Evolutionary conservation across 1,284 basidiomycete species (phyloP).

Genomic region (Trichosporon sp.): DNA sequence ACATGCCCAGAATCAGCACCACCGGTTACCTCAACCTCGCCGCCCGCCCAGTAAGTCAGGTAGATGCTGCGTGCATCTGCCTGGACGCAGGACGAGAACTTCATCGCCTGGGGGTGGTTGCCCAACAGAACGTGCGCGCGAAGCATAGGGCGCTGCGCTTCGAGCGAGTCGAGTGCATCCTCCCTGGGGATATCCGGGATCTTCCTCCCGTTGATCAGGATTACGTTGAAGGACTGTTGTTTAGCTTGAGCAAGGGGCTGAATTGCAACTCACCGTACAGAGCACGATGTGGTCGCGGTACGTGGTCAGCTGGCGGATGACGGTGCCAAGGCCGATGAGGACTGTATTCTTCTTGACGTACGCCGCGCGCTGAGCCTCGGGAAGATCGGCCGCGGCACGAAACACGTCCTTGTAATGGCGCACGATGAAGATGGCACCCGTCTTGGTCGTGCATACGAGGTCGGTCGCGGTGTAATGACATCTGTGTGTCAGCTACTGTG

Average conservation of each 20-base stretch:
- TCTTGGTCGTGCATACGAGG: conserved; percentile 38
- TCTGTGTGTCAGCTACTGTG: conserved; percentile 5
- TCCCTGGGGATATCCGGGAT: conserved; percentile 31
- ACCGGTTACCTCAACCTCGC: conserved; percentile 25
- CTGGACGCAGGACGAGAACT: conserved; percentile 42
- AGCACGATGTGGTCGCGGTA: conserved; percentile 39
- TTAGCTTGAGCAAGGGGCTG: not conserved
- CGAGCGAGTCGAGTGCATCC: not conserved
- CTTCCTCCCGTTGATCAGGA: conserved; percentile 35
- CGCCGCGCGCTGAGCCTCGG: conserved; percentile 22
- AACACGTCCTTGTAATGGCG: conserved; percentile 42
- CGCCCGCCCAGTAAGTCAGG: conserved; percentile 40
- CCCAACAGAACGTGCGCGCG: conserved; percentile 32
- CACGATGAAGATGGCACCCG: conserved; percentile 39
- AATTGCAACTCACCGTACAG: conserved; percentile 33
- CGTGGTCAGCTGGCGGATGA: conserved; percentile 38
- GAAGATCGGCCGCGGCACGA: not conserved
- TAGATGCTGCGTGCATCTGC: conserved; percentile 42
- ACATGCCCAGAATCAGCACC: conserved; percentile 17
- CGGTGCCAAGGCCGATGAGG: conserved; percentile 31
- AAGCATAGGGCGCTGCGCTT: conserved; percentile 22
- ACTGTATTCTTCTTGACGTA: conserved; percentile 32
- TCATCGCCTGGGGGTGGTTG: conserved; percentile 35
- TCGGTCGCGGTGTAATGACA: conserved; percentile 44
- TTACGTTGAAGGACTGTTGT: conserved; percentile 31